A percentile compares a stretch with the other conserved stretches of the same genome.
phyloP scores from a whole-genome alignment of 2,329 filamentous ascomycete genomes.

The Aspergillus felis region DNA sequence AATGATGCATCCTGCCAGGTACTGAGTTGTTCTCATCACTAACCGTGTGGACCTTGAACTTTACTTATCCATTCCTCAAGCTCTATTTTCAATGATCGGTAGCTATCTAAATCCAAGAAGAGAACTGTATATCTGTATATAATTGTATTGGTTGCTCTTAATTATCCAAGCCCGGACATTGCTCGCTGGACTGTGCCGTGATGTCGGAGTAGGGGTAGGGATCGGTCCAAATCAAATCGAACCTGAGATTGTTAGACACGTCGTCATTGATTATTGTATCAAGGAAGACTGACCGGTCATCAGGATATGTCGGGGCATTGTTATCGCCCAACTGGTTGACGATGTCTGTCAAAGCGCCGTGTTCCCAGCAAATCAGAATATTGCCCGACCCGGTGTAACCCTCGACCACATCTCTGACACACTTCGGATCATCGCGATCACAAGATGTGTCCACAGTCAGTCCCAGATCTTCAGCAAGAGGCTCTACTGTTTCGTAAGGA shows the following conservation, averaged over 20 bases:
- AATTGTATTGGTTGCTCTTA: conserved; percentile 1
- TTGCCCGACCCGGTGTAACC: conserved; percentile 50
- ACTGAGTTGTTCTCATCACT: too few relatives aligned
- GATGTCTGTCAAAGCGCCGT: conserved; percentile 51
- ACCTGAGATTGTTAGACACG: conserved; percentile 29
- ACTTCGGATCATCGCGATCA: conserved; percentile 52
- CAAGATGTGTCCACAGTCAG: conserved; percentile 54
- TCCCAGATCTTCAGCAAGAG: conserved; percentile 54
- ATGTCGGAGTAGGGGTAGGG: conserved; percentile 49
- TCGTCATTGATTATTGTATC: background rate
- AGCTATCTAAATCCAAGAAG: background rate
- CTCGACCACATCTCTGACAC: conserved; percentile 51
- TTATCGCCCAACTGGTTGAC: conserved; percentile 50
- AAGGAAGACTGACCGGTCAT: conserved; percentile 36
- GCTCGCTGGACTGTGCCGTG: conserved; percentile 46
- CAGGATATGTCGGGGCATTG: conserved; percentile 49
- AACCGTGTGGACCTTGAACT: background rate
- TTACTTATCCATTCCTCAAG: too few relatives aligned
- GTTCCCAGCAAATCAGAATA: conserved; percentile 62
- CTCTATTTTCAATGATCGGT: too few relatives aligned
- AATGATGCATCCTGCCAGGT: too few relatives aligned
- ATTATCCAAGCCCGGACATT: conserved; percentile 52
- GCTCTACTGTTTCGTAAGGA: conserved; percentile 55
- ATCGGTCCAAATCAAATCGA: conserved; percentile 57
- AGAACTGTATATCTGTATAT: background rate